Evolutionary conservation across 495 filamentous ascomycete species (phyloP).

Genomic region (Rusavskia elegans): DNA sequence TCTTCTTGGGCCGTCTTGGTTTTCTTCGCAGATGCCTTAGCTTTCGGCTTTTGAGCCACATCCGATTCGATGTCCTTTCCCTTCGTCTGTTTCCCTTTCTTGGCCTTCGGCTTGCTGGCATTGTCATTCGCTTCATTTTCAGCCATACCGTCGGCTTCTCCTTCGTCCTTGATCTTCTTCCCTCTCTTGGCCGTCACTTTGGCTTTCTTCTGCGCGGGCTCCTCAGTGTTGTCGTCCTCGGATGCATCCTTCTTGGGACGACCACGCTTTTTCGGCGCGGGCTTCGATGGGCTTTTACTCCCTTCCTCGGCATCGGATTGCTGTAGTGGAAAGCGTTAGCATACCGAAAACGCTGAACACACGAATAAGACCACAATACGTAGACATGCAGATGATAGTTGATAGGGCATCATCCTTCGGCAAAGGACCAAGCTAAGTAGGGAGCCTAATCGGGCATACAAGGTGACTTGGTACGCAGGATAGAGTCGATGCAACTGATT

Average conservation of each 20-base stretch:
- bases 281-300: slow-evolving; percentile 14
- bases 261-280: slow-evolving; percentile 26
- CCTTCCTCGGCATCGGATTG: slow-evolving; percentile 19
- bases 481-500: too few species aligned
- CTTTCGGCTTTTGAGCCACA: slow-evolving; percentile 1
- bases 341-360: neutral
- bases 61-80: neutral
- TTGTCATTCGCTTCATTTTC: slow-evolving; percentile 1
- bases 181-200: slow-evolving; percentile 16
- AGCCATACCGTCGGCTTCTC: neutral
- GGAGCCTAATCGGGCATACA: too few species aligned
- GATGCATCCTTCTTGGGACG: slow-evolving; percentile 20
- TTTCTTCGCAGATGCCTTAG: slow-evolving; percentile 17
- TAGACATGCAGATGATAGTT: too few species aligned
- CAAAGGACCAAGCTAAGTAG: too few species aligned
- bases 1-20: slow-evolving; percentile 13
- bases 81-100: slow-evolving; percentile 1
- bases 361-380: too few species aligned
- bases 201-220: slow-evolving; percentile 17
- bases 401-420: too few species aligned
- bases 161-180: slow-evolving; percentile 11
- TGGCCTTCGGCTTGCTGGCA: slow-evolving; percentile 5
- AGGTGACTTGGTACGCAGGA: too few species aligned
- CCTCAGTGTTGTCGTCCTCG: slow-evolving; percentile 15
- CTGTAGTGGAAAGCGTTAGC: neutral